Evolutionary conservation across 2,329 filamentous ascomycete genomes (phyloP).

Genomic region (Thielaviopsis populi): DNA sequence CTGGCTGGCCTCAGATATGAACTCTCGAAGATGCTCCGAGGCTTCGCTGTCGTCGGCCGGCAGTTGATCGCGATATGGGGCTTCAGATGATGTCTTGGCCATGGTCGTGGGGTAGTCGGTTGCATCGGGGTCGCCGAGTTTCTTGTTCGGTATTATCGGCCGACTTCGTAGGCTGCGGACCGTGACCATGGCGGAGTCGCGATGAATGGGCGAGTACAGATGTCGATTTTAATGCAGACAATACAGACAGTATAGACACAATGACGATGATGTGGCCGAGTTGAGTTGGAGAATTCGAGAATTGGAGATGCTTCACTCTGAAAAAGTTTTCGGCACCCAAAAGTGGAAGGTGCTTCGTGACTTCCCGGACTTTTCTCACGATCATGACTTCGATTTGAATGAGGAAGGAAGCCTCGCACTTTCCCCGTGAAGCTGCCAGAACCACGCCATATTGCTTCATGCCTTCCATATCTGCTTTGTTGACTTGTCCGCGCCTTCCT

Average conservation of each 20-base stretch:
- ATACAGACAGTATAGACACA: background rate
- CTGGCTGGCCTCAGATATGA: slow-evolving; percentile 8
- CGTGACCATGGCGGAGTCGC: background rate
- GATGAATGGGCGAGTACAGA: background rate
- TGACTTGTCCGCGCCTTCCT: background rate
- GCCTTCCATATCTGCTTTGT: background rate
- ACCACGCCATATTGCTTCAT: background rate
- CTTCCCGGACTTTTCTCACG: background rate
- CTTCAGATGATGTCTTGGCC: background rate
- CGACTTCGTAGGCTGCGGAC: background rate
- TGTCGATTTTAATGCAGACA: background rate
- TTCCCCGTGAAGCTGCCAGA: background rate
- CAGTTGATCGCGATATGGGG: background rate
- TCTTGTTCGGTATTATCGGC: background rate
- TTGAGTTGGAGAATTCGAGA: background rate
- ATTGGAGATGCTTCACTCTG: background rate
- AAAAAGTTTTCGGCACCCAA: background rate
- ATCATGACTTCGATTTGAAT: too few relatives aligned
- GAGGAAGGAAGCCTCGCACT: background rate
- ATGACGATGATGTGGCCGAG: background rate
- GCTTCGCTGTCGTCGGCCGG: background rate
- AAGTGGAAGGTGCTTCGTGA: background rate
- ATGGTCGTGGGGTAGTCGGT: background rate
- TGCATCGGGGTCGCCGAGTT: background rate
- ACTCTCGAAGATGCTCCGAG: slow-evolving; percentile 1